A percentile compares a stretch with the other conserved stretches of the same genome.
phyloP scores from a whole-genome alignment of 140 eudicot genomes.

The Cichorium intybus region DNA sequence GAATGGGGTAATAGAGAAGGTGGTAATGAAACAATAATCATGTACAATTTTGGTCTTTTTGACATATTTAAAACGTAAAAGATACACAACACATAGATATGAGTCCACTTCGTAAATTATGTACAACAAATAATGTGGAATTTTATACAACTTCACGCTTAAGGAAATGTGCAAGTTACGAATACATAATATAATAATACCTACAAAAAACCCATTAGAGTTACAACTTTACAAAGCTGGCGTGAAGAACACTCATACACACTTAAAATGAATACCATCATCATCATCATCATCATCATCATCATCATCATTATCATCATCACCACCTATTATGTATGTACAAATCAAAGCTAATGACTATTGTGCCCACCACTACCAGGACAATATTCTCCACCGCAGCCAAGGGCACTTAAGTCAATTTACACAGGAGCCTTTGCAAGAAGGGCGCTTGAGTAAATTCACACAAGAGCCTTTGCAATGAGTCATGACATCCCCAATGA shows the following conservation, averaged over 20 bases:
- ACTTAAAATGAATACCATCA: background rate
- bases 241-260: conserved; percentile 8
- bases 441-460: conserved; percentile 9
- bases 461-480: background rate
- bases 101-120: background rate
- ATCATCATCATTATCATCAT: background rate
- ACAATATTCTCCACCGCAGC: conserved; percentile 24
- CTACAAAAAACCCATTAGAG: conserved; percentile 34
- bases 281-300: background rate
- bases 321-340: conserved; percentile 31
- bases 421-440: conserved; percentile 22
- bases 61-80: background rate
- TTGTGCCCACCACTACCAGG: conserved; percentile 15
- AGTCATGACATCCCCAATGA: background rate
- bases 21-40: no score
- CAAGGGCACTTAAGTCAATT: conserved; percentile 19
- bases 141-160: conserved; percentile 24
- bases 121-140: conserved; percentile 18
- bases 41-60: background rate
- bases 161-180: conserved; percentile 11
- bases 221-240: conserved; percentile 13
- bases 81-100: no score
- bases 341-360: conserved; percentile 11
- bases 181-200: background rate
- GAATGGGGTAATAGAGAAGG: no score